Evolutionary conservation across 495 filamentous ascomycete species (phyloP), one percentile per base, ranked within the genome.

Genomic region (Neurospora sp.): DNA sequence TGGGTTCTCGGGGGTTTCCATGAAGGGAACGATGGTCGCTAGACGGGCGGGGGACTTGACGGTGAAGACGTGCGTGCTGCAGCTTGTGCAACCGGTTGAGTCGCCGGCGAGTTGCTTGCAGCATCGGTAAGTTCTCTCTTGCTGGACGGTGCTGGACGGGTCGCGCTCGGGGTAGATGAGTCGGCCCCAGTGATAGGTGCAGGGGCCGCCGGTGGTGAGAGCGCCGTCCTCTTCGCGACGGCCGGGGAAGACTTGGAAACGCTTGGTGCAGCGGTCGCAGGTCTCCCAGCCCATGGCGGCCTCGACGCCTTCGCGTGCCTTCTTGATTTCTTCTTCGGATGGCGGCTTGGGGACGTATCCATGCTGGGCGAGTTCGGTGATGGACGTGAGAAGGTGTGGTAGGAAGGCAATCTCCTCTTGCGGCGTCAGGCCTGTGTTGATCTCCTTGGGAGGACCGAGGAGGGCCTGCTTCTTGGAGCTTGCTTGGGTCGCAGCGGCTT

Each of bases 231-330:
- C 87, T 70, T 88, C 86, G 68, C 93, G 87, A 41, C 96, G 90
- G 17, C 93, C 93, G 8, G 94, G 93, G 76, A 96, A 98, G 17
- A 97, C 93, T 79, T 97, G 94, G 77, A 99, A 98, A 38, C 94
- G 89, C 27, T 86, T 88, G 31, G 82, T 85, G 80, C 96, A 99
- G 16, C 96, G 90, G 77, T 97, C 95, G 77, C 96, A 99, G 17
- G 86, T 81, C 81, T 98, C 96, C 85, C 89, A 97, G 53, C 92
- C 92, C 45, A 88, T 85, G 12, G 90, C 87, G 8, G 88, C 85
- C 48, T 88, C 81, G 3, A 93, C 83, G 0, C 90, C 94, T 69
- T 85, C 85, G 39, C 82, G 85, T 8, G 94, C 92, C 39, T 85
- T 79, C 69, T 77, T 68, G 38, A 85, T 80, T 20, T 82, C 84